Conservation (phyloP, 2,329 filamentous ascomycete genomes). For the Penicillium oxalicum region DNA sequence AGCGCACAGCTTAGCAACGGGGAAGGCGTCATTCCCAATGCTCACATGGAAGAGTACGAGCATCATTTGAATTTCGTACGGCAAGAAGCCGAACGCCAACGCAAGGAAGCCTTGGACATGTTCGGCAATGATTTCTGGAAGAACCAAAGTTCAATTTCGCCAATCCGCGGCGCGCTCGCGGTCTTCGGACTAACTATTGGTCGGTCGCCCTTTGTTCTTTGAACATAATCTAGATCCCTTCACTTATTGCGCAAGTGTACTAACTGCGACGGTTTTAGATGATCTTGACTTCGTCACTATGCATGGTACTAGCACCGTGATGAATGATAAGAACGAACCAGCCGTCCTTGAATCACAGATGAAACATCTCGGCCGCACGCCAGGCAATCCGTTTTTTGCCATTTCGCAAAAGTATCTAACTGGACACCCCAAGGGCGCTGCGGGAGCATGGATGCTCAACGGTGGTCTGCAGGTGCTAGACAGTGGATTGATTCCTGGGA, state of each 20-base stretch:
- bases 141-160: not conserved
- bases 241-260: slow-evolving; percentile 30
- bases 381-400: not conserved
- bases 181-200: not conserved
- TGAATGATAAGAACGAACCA: slow-evolving; percentile 98
- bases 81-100: not conserved
- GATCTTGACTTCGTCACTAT: slow-evolving; percentile 90
- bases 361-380: slow-evolving; percentile 66
- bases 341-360: slow-evolving; percentile 92
- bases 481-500: slow-evolving; percentile 83
- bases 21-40: no score
- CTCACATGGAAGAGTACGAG: no score
- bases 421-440: slow-evolving; percentile 95
- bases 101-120: not conserved
- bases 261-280: slow-evolving; percentile 93
- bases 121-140: not conserved
- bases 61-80: no score
- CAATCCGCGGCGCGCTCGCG: not conserved
- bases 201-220: slow-evolving; percentile 50
- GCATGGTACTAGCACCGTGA: slow-evolving; percentile 95
- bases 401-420: slow-evolving; percentile 80
- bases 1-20: not conserved
- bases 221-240: no score
- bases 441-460: slow-evolving; percentile 98
- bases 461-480: slow-evolving; percentile 91